These are phyloP conservation scores for Pulicaria dysenterica DNA, from an alignment of 129 eudicot species.

Conservation along the genomic window DNA sequence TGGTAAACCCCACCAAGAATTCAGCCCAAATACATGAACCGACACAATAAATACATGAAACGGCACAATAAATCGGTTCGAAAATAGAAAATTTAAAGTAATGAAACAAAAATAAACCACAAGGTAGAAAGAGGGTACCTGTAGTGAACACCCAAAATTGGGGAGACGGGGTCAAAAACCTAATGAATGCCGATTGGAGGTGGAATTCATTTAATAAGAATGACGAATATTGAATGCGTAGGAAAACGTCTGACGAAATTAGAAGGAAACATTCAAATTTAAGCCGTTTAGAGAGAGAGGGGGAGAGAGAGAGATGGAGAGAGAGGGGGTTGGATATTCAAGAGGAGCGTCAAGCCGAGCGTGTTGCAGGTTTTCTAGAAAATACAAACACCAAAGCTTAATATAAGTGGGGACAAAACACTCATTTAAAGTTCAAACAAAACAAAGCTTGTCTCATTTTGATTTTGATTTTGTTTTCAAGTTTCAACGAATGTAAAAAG, in stretches of 20 bases:
- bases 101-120: neutral
- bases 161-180: neutral
- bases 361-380: slow-evolving; percentile 36
- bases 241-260: slow-evolving; percentile 1
- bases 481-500: neutral
- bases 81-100: neutral
- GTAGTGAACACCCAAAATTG: neutral
- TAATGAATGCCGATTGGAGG: slow-evolving; percentile 17
- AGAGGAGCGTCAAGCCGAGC: slow-evolving; percentile 40
- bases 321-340: slow-evolving; percentile 29
- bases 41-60: neutral
- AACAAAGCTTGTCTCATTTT: neutral
- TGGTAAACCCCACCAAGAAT: neutral
- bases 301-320: too few relatives aligned
- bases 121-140: slow-evolving; percentile 17
- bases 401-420: neutral
- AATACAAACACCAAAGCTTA: slow-evolving; percentile 16
- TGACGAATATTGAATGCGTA: neutral
- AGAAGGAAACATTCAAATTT: slow-evolving; percentile 37
- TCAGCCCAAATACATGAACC: neutral
- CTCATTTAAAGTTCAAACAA: slow-evolving; percentile 21
- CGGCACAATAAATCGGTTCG: neutral
- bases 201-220: neutral
- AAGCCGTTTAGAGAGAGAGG: slow-evolving; percentile 24
- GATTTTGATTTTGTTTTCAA: too few relatives aligned